A percentile compares a stretch with the other conserved stretches of the same genome.
phyloP scores from a whole-genome alignment of 2,329 filamentous ascomycete genomes.

The Diaporthe longicolla region DNA sequence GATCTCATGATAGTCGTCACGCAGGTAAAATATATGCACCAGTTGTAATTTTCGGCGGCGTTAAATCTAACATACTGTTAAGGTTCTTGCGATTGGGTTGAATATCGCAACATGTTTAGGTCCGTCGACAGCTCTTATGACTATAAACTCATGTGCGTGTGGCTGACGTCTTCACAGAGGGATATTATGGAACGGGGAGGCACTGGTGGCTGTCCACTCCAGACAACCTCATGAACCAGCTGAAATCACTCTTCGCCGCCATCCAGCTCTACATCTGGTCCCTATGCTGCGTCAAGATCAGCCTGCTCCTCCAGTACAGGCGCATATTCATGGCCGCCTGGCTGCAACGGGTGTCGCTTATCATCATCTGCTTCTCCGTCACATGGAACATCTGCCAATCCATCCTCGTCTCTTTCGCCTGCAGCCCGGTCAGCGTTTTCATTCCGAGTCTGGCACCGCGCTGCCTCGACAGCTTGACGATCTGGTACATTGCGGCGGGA shows the following conservation, averaged over 20 bases:
- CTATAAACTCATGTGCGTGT: background rate
- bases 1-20: constrained; percentile 37
- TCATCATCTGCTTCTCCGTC: constrained; percentile 47
- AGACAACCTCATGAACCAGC: constrained; percentile 15
- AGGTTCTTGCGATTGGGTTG: constrained; percentile 35
- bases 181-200: constrained; percentile 22
- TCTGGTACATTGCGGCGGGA: constrained; percentile 48
- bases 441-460: constrained; percentile 41
- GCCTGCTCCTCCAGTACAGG: constrained; percentile 53
- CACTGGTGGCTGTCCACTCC: constrained; percentile 35
- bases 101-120: constrained; percentile 35
- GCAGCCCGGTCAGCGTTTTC: constrained; percentile 48
- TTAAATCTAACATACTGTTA: background rate
- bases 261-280: constrained; percentile 49
- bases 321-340: constrained; percentile 50
- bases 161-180: constrained; percentile 31
- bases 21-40: constrained; percentile 7
- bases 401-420: constrained; percentile 49
- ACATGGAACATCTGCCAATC: constrained; percentile 47
- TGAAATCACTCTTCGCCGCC: constrained; percentile 35
- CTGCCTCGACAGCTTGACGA: constrained; percentile 43
- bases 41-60: background rate
- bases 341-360: constrained; percentile 42
- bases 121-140: background rate
- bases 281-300: constrained; percentile 52